Percentiles rank a stretch among this genome's conserved stretches.
These are phyloP conservation scores for Senna siamea DNA, from an alignment of 306 rosid species.

Conservation along the genomic window DNA sequence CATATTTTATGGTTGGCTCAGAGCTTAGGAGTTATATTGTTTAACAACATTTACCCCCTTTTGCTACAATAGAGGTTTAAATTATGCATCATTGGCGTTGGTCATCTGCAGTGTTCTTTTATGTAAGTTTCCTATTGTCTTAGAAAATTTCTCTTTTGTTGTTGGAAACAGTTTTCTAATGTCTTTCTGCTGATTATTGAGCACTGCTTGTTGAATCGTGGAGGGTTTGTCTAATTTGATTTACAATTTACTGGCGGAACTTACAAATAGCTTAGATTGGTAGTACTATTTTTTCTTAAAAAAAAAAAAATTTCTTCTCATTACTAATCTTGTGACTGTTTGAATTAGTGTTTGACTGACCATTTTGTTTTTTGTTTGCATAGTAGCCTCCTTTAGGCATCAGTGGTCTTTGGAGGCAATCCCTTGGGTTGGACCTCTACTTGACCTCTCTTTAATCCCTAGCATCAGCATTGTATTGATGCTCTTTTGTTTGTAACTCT, in stretches of 20 bases:
- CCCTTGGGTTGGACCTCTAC: no score
- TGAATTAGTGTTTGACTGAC: not conserved
- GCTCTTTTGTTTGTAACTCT: not conserved
- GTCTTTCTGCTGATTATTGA: not conserved
- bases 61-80: conserved; percentile 6
- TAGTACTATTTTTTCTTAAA: no score
- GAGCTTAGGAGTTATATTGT: not conserved
- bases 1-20: not conserved
- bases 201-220: not conserved
- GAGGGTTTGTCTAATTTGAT: not conserved
- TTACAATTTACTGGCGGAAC: not conserved
- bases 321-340: not conserved
- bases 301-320: no score
- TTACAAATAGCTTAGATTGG: not conserved
- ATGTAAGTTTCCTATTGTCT: not conserved
- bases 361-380: not conserved
- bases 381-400: not conserved
- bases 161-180: not conserved
- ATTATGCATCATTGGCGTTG: not conserved
- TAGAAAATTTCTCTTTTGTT: conserved; percentile 15
- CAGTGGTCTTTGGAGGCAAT: no score
- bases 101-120: not conserved
- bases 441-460: no score
- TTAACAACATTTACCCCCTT: not conserved
- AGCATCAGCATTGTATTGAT: no score